These are phyloP conservation scores for Ophiostoma novo-ulmi DNA, from an alignment of 2,329 filamentous ascomycete species.

Conservation along the genomic window DNA sequence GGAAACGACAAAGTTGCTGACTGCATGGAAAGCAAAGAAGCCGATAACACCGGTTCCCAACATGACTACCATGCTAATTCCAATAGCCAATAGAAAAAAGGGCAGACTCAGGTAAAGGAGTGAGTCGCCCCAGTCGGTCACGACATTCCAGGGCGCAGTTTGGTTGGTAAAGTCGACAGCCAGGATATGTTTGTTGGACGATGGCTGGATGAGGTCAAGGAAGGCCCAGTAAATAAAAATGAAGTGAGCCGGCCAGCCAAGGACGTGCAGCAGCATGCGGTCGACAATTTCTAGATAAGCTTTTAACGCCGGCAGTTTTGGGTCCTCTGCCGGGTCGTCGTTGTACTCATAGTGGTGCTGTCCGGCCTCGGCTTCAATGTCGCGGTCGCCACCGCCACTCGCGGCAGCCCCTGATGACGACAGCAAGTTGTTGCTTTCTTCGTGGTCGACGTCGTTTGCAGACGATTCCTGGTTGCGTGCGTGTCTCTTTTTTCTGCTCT, in stretches of 20 bases:
- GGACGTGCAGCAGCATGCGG: not conserved
- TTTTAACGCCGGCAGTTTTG: not conserved
- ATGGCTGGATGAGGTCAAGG: conserved; percentile 23
- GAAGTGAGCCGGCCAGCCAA: not conserved
- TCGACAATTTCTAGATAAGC: not conserved
- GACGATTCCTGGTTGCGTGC: not conserved
- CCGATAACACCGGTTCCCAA: too few species aligned
- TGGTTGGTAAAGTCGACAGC: conserved; percentile 17
- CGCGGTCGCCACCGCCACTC: not conserved
- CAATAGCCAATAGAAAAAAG: not conserved
- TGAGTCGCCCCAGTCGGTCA: not conserved
- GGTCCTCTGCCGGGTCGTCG: conserved; percentile 6
- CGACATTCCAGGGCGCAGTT: not conserved
- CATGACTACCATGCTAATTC: not conserved
- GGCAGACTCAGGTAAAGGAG: conserved; percentile 2
- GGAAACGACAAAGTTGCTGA: not conserved
- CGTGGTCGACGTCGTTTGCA: not conserved
- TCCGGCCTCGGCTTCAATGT: conserved; percentile 7
- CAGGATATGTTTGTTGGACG: conserved; percentile 16
- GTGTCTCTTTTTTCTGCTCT: not conserved
- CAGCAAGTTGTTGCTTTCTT: not conserved
- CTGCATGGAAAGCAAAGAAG: not conserved
- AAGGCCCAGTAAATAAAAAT: conserved; percentile 21
- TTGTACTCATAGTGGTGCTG: conserved; percentile 19
- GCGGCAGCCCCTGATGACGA: not conserved